Conservation (phyloP, 2,329 filamentous ascomycete genomes). For the Whalleya microplaca region DNA sequence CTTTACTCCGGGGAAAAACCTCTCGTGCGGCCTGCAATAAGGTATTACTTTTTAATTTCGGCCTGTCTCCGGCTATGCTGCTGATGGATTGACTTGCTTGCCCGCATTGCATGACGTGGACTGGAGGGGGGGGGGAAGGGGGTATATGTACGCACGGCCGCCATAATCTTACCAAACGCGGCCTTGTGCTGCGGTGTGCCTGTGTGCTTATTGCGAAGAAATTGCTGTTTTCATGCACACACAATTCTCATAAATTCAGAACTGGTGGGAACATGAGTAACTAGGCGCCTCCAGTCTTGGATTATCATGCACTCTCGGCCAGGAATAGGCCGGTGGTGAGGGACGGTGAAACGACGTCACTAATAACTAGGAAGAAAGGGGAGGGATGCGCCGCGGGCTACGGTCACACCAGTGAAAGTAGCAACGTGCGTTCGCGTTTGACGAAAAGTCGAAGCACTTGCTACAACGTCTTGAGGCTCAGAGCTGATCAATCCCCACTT, state of each 20-base stretch:
- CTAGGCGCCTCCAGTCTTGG: not conserved
- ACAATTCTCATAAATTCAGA: not conserved
- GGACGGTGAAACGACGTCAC: not conserved
- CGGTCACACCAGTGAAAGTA: not conserved
- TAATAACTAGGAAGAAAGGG: too few relatives aligned
- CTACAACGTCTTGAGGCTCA: not conserved
- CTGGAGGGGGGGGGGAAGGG: not conserved
- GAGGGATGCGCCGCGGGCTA: not conserved
- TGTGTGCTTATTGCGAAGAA: not conserved
- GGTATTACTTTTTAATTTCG: too few relatives aligned
- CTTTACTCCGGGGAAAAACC: constrained; percentile 9
- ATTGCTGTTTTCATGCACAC: not conserved
- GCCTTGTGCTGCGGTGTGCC: constrained; percentile 7
- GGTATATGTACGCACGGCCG: constrained; percentile 18
- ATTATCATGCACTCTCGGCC: not conserved
- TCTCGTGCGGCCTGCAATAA: constrained; percentile 9
- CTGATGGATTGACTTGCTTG: constrained; percentile 21
- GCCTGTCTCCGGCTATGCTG: constrained; percentile 22
- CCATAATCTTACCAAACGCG: constrained; percentile 3
- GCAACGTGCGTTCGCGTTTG: not conserved
- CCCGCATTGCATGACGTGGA: constrained; percentile 2
- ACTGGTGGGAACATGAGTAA: too few relatives aligned
- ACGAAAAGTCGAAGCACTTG: not conserved
- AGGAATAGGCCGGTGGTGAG: not conserved
- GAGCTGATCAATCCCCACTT: not conserved